Conservation (phyloP, 257 asterid species). For the Solanum bukasovii region DNA sequence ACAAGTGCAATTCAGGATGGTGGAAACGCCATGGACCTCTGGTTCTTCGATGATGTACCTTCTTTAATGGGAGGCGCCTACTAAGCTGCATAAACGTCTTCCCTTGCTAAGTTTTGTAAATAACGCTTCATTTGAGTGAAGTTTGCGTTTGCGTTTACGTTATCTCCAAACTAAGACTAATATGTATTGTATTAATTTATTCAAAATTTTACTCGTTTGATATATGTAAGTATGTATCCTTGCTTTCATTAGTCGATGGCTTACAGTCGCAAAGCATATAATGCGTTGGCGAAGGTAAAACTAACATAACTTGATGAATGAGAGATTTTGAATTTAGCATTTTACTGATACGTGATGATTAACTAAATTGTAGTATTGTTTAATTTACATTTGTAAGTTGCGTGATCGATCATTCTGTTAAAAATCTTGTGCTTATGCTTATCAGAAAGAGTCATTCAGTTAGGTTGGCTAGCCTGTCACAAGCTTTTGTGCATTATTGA, state of each 20-base stretch:
- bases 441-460: background rate
- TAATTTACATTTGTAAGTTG: background rate
- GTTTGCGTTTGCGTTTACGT: background rate
- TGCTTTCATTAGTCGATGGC: slow-evolving; percentile 14
- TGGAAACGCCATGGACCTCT: slow-evolving; percentile 54
- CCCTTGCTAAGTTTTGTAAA: slow-evolving; percentile 34
- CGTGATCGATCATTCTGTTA: background rate
- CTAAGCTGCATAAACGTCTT: slow-evolving; percentile 16
- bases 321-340: background rate
- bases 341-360: slow-evolving; percentile 5
- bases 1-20: slow-evolving; percentile 45
- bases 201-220: background rate
- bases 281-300: slow-evolving; percentile 19
- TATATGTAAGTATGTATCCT: background rate
- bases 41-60: slow-evolving; percentile 62
- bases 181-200: background rate
- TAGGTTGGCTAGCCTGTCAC: background rate
- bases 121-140: slow-evolving; percentile 65
- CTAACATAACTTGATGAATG: slow-evolving; percentile 11
- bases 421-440: background rate
- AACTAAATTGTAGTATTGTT: background rate
- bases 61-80: slow-evolving; percentile 43
- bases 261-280: slow-evolving; percentile 22
- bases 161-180: background rate
- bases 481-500: background rate